phyloP scores from a whole-genome alignment of 176 grass and related monocot genomes.

The Hsuehochloa calcarea region DNA sequence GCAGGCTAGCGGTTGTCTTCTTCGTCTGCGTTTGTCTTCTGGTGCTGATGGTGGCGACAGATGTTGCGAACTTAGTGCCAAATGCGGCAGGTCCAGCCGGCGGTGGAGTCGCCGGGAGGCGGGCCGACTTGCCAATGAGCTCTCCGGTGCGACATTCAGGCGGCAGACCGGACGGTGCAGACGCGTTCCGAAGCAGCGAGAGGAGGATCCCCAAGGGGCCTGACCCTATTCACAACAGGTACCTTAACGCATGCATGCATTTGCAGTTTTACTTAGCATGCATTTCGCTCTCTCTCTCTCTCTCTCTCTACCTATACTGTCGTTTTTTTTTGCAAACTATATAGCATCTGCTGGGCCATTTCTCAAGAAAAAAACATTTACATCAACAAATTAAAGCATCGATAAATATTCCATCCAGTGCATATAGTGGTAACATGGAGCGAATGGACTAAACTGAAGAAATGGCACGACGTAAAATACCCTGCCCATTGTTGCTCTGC shows the following conservation, averaged over 20 bases:
- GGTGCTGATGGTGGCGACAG: conserved; percentile 23
- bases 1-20: conserved; percentile 5
- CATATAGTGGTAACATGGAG: not conserved
- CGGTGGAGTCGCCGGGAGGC: not conserved
- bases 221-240: conserved; percentile 88
- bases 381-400: not conserved
- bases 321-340: not conserved
- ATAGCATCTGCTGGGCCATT: not conserved
- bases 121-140: not conserved
- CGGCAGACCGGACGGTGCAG: not conserved
- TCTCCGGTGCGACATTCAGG: not conserved
- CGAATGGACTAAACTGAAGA: not conserved
- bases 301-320: not conserved
- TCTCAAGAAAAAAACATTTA: not conserved
- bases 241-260: not conserved
- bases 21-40: conserved; percentile 38
- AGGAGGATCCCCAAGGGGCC: conserved; percentile 70
- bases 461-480: not conserved
- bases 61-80: not conserved
- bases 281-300: not conserved
- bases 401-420: not conserved
- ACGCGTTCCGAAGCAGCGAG: conserved; percentile 55
- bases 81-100: not conserved
- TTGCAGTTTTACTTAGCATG: not conserved
- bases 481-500: not conserved